Percentiles rank a stretch among this genome's conserved stretches.
Conservation (phyloP, 768 basidiomycete genomes). For the Mycena maculata region DNA sequence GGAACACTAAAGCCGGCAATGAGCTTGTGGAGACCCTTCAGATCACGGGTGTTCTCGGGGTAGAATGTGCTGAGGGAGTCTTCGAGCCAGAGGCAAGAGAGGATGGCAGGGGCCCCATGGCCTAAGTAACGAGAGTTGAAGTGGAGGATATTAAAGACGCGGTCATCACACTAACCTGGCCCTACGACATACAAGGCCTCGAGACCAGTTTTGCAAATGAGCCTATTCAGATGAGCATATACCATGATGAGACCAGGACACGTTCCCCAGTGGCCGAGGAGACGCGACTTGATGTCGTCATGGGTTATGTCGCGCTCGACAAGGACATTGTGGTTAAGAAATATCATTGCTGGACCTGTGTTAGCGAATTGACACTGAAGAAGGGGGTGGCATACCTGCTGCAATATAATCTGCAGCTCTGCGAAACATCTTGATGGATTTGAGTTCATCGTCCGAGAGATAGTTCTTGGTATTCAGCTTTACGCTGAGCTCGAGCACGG, state of each 20-base stretch:
- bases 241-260: constrained; percentile 30
- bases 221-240: constrained; percentile 76
- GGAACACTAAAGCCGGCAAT: constrained; percentile 83
- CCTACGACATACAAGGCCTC: constrained; percentile 85
- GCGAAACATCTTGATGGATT: constrained; percentile 63
- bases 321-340: constrained; percentile 78
- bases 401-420: constrained; percentile 77
- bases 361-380: constrained; percentile 5
- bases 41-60: constrained; percentile 68
- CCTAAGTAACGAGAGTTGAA: constrained; percentile 48
- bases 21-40: constrained; percentile 71
- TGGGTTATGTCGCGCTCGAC: constrained; percentile 67
- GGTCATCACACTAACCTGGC: constrained; percentile 58
- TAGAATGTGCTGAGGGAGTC: constrained; percentile 72
- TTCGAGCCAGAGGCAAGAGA: constrained; percentile 91
- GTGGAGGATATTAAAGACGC: background rate
- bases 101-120: constrained; percentile 88
- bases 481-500: constrained; percentile 61
- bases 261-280: constrained; percentile 88
- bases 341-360: constrained; percentile 77
- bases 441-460: constrained; percentile 63
- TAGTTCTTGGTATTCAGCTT: constrained; percentile 58
- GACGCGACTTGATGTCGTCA: constrained; percentile 83
- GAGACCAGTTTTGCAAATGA: constrained; percentile 68
- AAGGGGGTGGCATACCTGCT: constrained; percentile 60